These are phyloP conservation scores for Papilionanthe hybrid DNA, from an alignment of 116 monocot species.

Conservation along the genomic window DNA sequence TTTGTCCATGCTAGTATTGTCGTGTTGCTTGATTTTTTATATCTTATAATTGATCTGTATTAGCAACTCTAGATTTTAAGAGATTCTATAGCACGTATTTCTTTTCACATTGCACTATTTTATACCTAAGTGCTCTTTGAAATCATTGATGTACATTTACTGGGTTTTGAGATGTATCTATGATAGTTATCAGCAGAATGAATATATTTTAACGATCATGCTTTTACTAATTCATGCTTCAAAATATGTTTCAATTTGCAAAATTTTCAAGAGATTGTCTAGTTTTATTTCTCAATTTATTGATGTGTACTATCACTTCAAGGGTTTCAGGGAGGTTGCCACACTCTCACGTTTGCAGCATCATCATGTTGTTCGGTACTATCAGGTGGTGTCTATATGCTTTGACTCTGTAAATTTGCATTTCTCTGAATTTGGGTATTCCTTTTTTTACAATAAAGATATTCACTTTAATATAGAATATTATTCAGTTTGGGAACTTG, in stretches of 20 bases:
- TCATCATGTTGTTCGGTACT: constrained; percentile 98
- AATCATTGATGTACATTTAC: background rate
- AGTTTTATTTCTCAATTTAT: constrained; percentile 9
- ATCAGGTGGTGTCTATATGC: constrained; percentile 43
- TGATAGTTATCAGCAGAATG: background rate
- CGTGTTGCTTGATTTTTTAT: background rate
- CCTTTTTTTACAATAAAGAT: background rate
- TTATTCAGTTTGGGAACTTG: background rate
- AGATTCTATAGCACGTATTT: background rate
- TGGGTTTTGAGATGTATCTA: background rate
- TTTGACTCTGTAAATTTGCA: background rate
- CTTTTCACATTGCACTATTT: background rate
- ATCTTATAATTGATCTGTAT: background rate
- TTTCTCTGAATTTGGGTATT: background rate
- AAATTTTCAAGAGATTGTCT: background rate
- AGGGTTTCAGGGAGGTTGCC: constrained; percentile 90
- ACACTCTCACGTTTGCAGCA: constrained; percentile 92
- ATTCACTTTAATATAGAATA: background rate
- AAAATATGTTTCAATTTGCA: background rate
- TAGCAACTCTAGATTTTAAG: background rate
- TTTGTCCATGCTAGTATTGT: background rate
- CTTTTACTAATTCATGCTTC: background rate
- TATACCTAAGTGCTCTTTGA: too few relatives aligned
- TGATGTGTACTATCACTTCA: constrained; percentile 25
- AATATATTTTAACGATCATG: background rate